Percentiles rank a stretch among this genome's conserved stretches.
These are phyloP conservation scores for Agastache rugosa DNA, from an alignment of 257 asterid genomes.

Conservation along the genomic window DNA sequence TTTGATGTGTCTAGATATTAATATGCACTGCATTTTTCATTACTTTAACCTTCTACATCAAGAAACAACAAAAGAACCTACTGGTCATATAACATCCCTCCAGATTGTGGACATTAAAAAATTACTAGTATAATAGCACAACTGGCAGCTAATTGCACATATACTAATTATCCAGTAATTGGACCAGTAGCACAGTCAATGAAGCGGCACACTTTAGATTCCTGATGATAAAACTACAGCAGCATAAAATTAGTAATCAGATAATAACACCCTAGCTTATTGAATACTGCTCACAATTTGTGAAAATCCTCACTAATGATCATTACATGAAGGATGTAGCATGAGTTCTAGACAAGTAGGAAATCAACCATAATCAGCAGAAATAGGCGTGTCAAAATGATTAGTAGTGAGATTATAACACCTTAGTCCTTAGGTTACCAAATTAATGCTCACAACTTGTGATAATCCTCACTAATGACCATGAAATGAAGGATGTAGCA, in stretches of 20 bases:
- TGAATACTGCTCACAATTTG: conserved; percentile 3
- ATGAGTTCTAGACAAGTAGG: conserved; percentile 19
- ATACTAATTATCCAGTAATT: neutral
- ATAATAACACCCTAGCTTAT: conserved; percentile 14
- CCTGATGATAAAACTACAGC: conserved; percentile 29
- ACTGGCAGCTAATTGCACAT: conserved; percentile 3
- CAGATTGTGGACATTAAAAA: conserved; percentile 19
- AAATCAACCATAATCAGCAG: conserved; percentile 14
- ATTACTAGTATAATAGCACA: conserved; percentile 23
- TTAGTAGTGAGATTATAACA: conserved; percentile 24
- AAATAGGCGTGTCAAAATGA: neutral
- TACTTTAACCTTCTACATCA: conserved; percentile 11
- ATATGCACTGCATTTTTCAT: conserved; percentile 25
- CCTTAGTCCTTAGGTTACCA: neutral
- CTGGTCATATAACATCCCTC: conserved; percentile 1
- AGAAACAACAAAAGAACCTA: conserved; percentile 33
- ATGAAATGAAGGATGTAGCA: conserved; percentile 22
- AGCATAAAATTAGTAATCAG: conserved; percentile 13
- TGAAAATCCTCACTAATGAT: conserved; percentile 19
- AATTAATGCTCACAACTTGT: conserved; percentile 8
- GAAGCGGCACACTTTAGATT: conserved; percentile 29
- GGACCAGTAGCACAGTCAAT: conserved; percentile 25
- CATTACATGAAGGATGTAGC: conserved; percentile 27
- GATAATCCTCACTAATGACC: conserved; percentile 23
- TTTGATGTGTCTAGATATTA: conserved; percentile 19